A percentile compares a stretch with the other conserved stretches of the same genome.
These are phyloP conservation scores for Colletotrichum sp. DNA, from an alignment of 2,329 filamentous ascomycete species.

Conservation along the genomic window DNA sequence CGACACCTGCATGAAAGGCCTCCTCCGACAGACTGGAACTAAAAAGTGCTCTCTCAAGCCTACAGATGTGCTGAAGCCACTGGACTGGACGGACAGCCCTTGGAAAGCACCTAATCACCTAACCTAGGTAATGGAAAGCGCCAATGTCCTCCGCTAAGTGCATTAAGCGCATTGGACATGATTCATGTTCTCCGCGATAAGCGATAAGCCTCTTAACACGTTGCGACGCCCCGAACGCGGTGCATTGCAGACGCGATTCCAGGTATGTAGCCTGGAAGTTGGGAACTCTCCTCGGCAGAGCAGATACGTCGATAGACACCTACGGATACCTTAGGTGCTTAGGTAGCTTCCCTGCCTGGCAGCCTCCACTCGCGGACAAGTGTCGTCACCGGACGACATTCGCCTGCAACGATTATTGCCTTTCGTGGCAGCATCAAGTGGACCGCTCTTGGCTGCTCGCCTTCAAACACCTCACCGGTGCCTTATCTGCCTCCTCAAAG, in stretches of 20 bases:
- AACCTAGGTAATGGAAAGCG: not conserved
- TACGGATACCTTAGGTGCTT: too few species aligned
- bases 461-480: not conserved
- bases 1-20: not conserved
- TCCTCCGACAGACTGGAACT: not conserved
- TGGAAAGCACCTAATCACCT: not conserved
- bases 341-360: not conserved
- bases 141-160: not conserved
- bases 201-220: not conserved
- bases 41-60: not conserved
- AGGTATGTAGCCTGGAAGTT: not conserved
- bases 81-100: not conserved
- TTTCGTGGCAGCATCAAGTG: not conserved
- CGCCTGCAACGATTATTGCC: not conserved
- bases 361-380: not conserved
- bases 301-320: not conserved
- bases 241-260: not conserved
- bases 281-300: not conserved
- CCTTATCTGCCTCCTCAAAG: not conserved
- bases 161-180: not conserved
- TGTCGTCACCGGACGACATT: slow-evolving; percentile 8
- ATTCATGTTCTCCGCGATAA: not conserved
- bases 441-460: not conserved
- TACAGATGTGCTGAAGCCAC: not conserved
- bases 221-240: not conserved